Evolutionary conservation across 2,329 filamentous ascomycete species (phyloP).

Genomic region (Penicillium verrucosum): DNA sequence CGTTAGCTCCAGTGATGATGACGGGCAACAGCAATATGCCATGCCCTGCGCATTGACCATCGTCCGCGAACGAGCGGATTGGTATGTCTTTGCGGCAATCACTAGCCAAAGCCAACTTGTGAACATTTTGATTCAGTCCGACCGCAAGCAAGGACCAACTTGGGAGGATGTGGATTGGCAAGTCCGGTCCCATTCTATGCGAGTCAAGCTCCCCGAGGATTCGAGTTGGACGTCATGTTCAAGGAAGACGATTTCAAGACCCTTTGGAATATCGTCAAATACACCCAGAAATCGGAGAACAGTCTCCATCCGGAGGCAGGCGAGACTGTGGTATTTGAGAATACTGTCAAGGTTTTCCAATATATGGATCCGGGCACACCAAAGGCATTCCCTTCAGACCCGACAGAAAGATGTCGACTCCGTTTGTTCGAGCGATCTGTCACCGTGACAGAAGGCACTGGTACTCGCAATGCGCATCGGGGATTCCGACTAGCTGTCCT

Average conservation of each 20-base stretch:
- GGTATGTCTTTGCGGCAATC: constrained; percentile 68
- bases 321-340: constrained; percentile 67
- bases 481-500: constrained; percentile 77
- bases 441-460: constrained; percentile 68
- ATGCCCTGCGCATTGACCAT: constrained; percentile 76
- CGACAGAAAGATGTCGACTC: constrained; percentile 67
- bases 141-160: constrained; percentile 64
- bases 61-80: constrained; percentile 65
- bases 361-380: constrained; percentile 75
- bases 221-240: constrained; percentile 68
- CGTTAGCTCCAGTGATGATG: constrained; percentile 65
- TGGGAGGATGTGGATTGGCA: constrained; percentile 86
- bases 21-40: constrained; percentile 61
- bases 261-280: constrained; percentile 81
- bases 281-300: constrained; percentile 71
- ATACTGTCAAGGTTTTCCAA: constrained; percentile 69
- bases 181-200: constrained; percentile 62
- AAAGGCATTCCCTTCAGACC: constrained; percentile 71
- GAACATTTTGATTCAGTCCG: constrained; percentile 68
- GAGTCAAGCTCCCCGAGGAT: constrained; percentile 70
- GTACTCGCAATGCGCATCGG: constrained; percentile 68
- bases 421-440: constrained; percentile 70
- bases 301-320: constrained; percentile 66
- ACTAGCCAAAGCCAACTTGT: constrained; percentile 76
- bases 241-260: constrained; percentile 73